Evolutionary conservation across 768 basidiomycete species (phyloP).

Genomic region (Auriculariales sp.): DNA sequence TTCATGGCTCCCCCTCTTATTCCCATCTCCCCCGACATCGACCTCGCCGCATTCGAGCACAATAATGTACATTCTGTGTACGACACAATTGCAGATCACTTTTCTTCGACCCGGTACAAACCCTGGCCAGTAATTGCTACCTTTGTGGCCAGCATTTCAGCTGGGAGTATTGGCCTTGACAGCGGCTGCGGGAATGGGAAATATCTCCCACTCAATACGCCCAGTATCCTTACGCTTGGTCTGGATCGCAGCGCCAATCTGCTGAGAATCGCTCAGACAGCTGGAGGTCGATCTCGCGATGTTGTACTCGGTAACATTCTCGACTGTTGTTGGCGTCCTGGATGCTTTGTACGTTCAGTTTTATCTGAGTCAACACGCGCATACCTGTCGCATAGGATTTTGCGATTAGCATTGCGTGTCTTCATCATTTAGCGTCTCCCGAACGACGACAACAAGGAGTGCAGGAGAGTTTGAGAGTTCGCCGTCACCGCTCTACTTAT

Average conservation of each 20-base stretch:
- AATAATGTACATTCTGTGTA: slow-evolving; percentile 73
- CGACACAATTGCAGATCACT: slow-evolving; percentile 74
- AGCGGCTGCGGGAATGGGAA: slow-evolving; percentile 97
- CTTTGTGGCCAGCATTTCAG: slow-evolving; percentile 57
- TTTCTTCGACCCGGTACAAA: slow-evolving; percentile 86
- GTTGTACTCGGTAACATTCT: slow-evolving; percentile 74
- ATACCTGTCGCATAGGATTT: slow-evolving; percentile 52
- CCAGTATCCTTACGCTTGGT: slow-evolving; percentile 62
- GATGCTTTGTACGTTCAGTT: slow-evolving; percentile 54
- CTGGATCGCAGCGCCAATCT: slow-evolving; percentile 73
- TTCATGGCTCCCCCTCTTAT: too few relatives aligned
- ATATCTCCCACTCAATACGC: slow-evolving; percentile 57
- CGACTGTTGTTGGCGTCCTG: slow-evolving; percentile 55
- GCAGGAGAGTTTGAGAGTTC: slow-evolving; percentile 31
- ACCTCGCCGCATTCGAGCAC: slow-evolving; percentile 38
- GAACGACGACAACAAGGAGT: slow-evolving; percentile 59
- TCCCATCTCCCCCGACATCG: neutral
- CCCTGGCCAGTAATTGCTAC: slow-evolving; percentile 79
- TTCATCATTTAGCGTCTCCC: slow-evolving; percentile 84
- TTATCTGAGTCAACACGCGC: neutral
- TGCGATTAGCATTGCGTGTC: slow-evolving; percentile 92
- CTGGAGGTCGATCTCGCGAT: slow-evolving; percentile 43
- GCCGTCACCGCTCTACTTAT: neutral
- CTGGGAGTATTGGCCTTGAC: slow-evolving; percentile 80
- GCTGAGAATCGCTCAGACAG: slow-evolving; percentile 56